Conservation (phyloP, 83 land plant genomes). For the Picea mariana region DNA sequence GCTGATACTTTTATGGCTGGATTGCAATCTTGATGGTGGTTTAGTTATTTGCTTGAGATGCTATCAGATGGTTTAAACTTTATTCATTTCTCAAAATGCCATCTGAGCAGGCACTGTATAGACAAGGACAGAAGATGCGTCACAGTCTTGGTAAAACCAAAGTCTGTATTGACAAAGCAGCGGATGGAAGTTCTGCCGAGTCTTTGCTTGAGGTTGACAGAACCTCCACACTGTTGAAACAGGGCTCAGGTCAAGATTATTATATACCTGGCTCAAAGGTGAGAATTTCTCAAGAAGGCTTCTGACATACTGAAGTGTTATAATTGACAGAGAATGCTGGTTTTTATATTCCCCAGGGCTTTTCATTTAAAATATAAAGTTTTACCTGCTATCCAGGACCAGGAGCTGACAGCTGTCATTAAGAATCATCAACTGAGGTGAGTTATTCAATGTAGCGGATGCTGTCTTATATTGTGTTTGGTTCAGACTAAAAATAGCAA, state of each 20-base stretch:
- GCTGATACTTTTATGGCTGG: not conserved
- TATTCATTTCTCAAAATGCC: not conserved
- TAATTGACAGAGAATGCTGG: not conserved
- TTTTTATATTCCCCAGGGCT: not conserved
- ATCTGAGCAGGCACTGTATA: not conserved
- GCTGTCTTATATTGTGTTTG: not conserved
- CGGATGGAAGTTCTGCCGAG: not conserved
- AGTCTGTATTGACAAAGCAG: not conserved
- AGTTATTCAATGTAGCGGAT: not conserved
- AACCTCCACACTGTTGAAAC: not conserved
- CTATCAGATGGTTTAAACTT: not conserved
- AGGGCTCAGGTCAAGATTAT: not conserved
- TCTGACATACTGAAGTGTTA: not conserved
- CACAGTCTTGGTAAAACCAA: not conserved
- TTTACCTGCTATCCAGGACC: not conserved
- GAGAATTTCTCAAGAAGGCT: not conserved
- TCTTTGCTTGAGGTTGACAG: not conserved
- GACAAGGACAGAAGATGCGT: conserved; percentile 15
- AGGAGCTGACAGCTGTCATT: not conserved
- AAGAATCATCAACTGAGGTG: not conserved
- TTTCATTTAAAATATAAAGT: not conserved
- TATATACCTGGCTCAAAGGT: conserved; percentile 16
- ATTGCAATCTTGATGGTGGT: conserved; percentile 10
- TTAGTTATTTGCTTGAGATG: not conserved
- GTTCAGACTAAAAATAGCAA: conserved; percentile 1